Conservation (phyloP, 768 basidiomycete genomes). For the Fomitopsis pulvina region DNA sequence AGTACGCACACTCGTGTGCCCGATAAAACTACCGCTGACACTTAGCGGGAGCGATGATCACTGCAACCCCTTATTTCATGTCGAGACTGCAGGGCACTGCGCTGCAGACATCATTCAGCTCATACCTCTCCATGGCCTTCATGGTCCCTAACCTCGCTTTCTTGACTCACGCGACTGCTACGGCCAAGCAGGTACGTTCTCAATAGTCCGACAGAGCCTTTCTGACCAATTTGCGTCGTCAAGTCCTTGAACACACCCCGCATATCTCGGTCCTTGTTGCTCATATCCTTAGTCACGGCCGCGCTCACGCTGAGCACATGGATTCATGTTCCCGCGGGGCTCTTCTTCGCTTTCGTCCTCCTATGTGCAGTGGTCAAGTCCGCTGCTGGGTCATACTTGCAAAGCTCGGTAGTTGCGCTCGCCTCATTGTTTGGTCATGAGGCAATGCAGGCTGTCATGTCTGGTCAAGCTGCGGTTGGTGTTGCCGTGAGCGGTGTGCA, state of each 20-base stretch:
- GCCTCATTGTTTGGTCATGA: conserved; percentile 73
- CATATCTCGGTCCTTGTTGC: conserved; percentile 44
- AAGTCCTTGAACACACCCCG: conserved; percentile 59
- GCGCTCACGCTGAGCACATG: conserved; percentile 65
- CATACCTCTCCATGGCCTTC: conserved; percentile 38
- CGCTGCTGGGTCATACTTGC: conserved; percentile 64
- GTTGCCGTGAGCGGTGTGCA: conserved; percentile 78
- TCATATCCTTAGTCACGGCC: conserved; percentile 45
- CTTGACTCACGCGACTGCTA: conserved; percentile 68
- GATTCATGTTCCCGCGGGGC: conserved; percentile 39
- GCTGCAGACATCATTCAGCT: conserved; percentile 41
- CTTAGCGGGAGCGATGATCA: conserved; percentile 67
- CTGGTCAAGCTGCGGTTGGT: conserved; percentile 82
- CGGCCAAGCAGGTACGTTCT: conserved; percentile 55
- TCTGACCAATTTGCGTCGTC: not conserved
- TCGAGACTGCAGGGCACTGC: conserved; percentile 59
- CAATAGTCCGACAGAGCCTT: not conserved
- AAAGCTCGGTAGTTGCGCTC: conserved; percentile 71
- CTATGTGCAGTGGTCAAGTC: conserved; percentile 55
- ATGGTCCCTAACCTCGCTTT: conserved; percentile 62
- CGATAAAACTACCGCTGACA: not conserved
- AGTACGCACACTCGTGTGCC: conserved; percentile 1
- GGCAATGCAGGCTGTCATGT: conserved; percentile 69
- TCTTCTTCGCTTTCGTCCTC: conserved; percentile 64
- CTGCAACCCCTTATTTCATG: conserved; percentile 76